Conservation (phyloP, 805 yeast species). For the Metschnikowia santaceciliae region DNA sequence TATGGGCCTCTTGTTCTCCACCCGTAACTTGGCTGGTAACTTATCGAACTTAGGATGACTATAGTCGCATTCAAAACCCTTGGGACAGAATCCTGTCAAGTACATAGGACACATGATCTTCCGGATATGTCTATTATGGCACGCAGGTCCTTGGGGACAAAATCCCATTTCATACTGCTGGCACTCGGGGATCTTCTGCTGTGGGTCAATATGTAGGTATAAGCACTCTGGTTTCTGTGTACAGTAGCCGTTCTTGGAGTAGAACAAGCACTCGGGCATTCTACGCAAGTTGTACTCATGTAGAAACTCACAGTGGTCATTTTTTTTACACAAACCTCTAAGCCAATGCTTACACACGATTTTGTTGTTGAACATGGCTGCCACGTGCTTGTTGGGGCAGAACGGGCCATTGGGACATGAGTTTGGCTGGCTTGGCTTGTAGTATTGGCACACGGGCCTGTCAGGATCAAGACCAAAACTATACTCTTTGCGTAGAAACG, state of each 20-base stretch:
- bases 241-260: constrained; percentile 77
- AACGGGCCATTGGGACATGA: constrained; percentile 81
- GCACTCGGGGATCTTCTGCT: constrained; percentile 83
- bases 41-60: constrained; percentile 80
- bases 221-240: constrained; percentile 93
- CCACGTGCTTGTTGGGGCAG: constrained; percentile 84
- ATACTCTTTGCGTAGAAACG: constrained; percentile 74
- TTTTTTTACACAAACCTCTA: constrained; percentile 93
- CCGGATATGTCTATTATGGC: constrained; percentile 76
- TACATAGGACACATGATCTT: constrained; percentile 73
- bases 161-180: constrained; percentile 80
- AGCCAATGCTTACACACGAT: constrained; percentile 99
- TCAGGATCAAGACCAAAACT: constrained; percentile 78
- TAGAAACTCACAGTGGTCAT: constrained; percentile 90
- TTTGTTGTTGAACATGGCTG: constrained; percentile 43
- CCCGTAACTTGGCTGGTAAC: constrained; percentile 32
- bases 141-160: constrained; percentile 87
- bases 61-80: constrained; percentile 71
- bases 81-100: constrained; percentile 89
- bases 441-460: constrained; percentile 80
- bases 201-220: constrained; percentile 88
- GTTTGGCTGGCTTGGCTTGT: constrained; percentile 51
- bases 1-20: constrained; percentile 15
- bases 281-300: constrained; percentile 92
- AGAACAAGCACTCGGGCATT: constrained; percentile 96